Percentiles rank a stretch among this genome's conserved stretches.
These are phyloP conservation scores for Pythium biforme DNA, from an alignment of 352 stramenopile genomes.

Conservation along the genomic window DNA sequence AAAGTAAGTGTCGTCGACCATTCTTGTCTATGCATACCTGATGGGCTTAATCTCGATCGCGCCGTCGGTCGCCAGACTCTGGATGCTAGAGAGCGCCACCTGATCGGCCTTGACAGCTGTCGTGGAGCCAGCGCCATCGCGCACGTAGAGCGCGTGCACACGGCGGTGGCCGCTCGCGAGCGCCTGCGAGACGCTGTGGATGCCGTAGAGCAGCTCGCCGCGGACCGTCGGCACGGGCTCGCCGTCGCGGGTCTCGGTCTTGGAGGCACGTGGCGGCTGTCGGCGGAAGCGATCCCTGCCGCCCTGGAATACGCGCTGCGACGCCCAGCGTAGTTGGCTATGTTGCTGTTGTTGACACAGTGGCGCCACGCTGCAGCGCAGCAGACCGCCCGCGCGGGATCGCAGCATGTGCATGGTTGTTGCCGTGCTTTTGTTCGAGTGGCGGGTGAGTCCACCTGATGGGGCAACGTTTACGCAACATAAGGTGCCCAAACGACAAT, in stretches of 20 bases:
- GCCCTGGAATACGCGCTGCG: slow-evolving; percentile 8
- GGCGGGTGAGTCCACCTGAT: not conserved
- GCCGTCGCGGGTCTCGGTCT: slow-evolving; percentile 31
- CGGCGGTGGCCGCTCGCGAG: slow-evolving; percentile 56
- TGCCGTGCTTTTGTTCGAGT: not conserved
- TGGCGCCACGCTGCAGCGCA: not conserved
- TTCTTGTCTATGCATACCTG: slow-evolving; percentile 6
- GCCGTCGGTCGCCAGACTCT: slow-evolving; percentile 19
- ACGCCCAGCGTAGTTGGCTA: slow-evolving; percentile 6
- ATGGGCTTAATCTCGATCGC: slow-evolving; percentile 19
- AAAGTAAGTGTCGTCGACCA: not conserved
- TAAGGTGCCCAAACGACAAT: not conserved
- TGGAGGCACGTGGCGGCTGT: not conserved
- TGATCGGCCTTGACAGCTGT: slow-evolving; percentile 10
- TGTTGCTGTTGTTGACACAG: not conserved
- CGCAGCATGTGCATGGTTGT: slow-evolving; percentile 4
- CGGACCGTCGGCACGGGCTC: slow-evolving; percentile 45
- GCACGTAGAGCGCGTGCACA: slow-evolving; percentile 53
- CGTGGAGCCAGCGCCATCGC: slow-evolving; percentile 16
- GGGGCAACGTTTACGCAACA: slow-evolving; percentile 14
- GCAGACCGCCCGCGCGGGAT: slow-evolving; percentile 3
- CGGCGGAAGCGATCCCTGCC: slow-evolving; percentile 11
- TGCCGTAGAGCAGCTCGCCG: slow-evolving; percentile 65
- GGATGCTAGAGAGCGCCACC: slow-evolving; percentile 17
- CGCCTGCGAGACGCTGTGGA: slow-evolving; percentile 70